These are phyloP conservation scores for Cercis canadensis DNA, from an alignment of 306 rosid genomes.

Conservation along the genomic window DNA sequence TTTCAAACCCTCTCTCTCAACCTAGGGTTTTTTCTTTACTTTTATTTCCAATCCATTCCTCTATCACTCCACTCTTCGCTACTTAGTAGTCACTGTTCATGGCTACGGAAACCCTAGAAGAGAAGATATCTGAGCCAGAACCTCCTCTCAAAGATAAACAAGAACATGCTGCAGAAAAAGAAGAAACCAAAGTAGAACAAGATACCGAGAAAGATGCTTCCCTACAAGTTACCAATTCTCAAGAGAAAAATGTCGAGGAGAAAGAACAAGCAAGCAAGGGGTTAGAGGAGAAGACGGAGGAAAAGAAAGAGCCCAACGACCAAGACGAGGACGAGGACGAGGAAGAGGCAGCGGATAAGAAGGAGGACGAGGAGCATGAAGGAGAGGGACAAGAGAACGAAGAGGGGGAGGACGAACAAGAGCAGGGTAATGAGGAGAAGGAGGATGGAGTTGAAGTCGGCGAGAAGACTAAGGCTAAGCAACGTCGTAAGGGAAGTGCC, in stretches of 20 bases:
- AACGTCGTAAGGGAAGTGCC: slow-evolving; percentile 29
- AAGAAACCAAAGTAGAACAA: background rate
- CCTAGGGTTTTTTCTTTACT: slow-evolving; percentile 44
- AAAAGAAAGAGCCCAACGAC: background rate
- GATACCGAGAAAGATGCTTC: background rate
- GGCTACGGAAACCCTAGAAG: slow-evolving; percentile 83
- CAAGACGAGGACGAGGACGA: slow-evolving; percentile 17
- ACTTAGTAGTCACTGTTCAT: slow-evolving; percentile 33
- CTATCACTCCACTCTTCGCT: too few species aligned
- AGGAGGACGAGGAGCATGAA: slow-evolving; percentile 5
- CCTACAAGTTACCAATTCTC: slow-evolving; percentile 14
- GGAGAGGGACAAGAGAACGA: slow-evolving; percentile 17
- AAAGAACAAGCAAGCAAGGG: slow-evolving; percentile 2
- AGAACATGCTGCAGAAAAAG: background rate
- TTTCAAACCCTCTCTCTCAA: slow-evolving; percentile 1
- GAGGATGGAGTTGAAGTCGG: slow-evolving; percentile 33
- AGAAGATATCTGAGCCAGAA: slow-evolving; percentile 47
- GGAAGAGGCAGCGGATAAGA: background rate
- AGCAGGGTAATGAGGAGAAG: slow-evolving; percentile 22
- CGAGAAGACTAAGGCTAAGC: slow-evolving; percentile 36
- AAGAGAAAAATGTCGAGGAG: slow-evolving; percentile 29
- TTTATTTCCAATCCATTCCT: background rate
- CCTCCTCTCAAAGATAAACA: slow-evolving; percentile 43
- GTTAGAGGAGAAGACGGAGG: slow-evolving; percentile 24
- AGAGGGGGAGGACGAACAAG: slow-evolving; percentile 19